These are phyloP conservation scores for Colletotrichum magnum DNA, from an alignment of 2,329 filamentous ascomycete species.

Conservation along the genomic window DNA sequence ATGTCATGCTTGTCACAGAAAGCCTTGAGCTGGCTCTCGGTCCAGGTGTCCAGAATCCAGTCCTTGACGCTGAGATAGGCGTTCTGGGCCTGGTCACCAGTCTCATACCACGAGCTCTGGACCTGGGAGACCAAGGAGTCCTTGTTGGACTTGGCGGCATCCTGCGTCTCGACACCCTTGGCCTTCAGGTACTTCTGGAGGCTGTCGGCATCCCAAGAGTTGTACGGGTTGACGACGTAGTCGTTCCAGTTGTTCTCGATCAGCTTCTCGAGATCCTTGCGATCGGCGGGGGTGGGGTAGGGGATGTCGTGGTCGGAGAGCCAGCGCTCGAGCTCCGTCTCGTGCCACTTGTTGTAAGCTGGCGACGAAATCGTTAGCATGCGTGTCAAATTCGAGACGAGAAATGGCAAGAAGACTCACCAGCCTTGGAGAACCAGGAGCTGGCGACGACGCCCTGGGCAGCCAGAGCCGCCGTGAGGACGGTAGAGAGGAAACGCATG, in stretches of 20 bases:
- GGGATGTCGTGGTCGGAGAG: conserved; percentile 92
- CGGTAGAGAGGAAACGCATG: conserved; percentile 84
- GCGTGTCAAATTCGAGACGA: background rate
- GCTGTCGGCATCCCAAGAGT: conserved; percentile 80
- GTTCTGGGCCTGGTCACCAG: conserved; percentile 80
- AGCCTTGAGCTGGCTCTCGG: conserved; percentile 91
- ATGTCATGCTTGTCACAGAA: conserved; percentile 93
- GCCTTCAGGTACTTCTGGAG: conserved; percentile 77
- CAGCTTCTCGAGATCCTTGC: conserved; percentile 93
- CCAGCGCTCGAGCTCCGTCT: conserved; percentile 98
- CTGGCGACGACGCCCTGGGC: conserved; percentile 79
- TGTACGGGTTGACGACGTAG: conserved; percentile 82
- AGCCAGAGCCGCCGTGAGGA: conserved; percentile 80
- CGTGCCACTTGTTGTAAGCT: conserved; percentile 99
- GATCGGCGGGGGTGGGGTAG: conserved; percentile 90
- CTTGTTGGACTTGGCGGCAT: conserved; percentile 76
- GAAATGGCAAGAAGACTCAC: conserved; percentile 65
- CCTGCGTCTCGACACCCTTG: conserved; percentile 79
- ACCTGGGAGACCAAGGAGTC: conserved; percentile 79
- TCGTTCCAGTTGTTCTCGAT: conserved; percentile 91
- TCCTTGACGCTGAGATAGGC: conserved; percentile 82
- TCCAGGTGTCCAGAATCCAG: conserved; percentile 97
- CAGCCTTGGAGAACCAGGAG: conserved; percentile 88
- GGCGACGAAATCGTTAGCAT: conserved; percentile 27
- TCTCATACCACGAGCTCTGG: conserved; percentile 82